These are phyloP conservation scores for Xylaria telfairii DNA, from an alignment of 495 filamentous ascomycete genomes.

Conservation along the genomic window DNA sequence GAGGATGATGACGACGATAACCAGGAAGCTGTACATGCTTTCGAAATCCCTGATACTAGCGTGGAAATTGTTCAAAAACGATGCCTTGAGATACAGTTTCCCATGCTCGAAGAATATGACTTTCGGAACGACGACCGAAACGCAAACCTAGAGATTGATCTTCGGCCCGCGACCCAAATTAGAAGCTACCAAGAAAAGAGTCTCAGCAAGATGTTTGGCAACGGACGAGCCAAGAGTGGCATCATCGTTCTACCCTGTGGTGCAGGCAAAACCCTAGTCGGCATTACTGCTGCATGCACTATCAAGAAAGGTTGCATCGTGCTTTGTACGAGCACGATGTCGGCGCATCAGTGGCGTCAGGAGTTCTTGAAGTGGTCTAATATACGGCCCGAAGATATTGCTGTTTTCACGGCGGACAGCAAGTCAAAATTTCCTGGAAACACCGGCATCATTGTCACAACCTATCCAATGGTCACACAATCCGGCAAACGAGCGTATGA, in stretches of 20 bases:
- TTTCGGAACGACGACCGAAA: constrained; percentile 94
- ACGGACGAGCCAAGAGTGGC: constrained; percentile 93
- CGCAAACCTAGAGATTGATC: constrained; percentile 88
- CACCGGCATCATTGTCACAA: constrained; percentile 95
- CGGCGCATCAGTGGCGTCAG: constrained; percentile 93
- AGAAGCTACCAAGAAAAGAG: constrained; percentile 96
- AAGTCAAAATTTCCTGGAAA: constrained; percentile 89
- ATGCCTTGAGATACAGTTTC: constrained; percentile 84
- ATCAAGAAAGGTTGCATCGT: constrained; percentile 96
- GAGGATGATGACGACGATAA: constrained; percentile 94
- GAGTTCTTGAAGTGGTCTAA: constrained; percentile 99
- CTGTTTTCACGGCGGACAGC: constrained; percentile 92
- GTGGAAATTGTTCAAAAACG: constrained; percentile 89
- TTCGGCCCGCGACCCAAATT: constrained; percentile 83
- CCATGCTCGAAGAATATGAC: constrained; percentile 95
- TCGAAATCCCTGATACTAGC: constrained; percentile 78
- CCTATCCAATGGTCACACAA: constrained; percentile 97
- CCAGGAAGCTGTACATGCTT: constrained; percentile 88
- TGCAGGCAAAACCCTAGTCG: constrained; percentile 95
- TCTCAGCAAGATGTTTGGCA: constrained; percentile 98
- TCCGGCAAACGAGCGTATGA: constrained; percentile 83
- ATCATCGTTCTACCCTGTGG: constrained; percentile 98
- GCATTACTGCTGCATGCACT: constrained; percentile 95
- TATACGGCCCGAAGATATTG: constrained; percentile 90
- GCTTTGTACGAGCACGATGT: constrained; percentile 96